Evolutionary conservation across 2,329 filamentous ascomycete species (phyloP).

Genomic region (Parastagonospora avenae): DNA sequence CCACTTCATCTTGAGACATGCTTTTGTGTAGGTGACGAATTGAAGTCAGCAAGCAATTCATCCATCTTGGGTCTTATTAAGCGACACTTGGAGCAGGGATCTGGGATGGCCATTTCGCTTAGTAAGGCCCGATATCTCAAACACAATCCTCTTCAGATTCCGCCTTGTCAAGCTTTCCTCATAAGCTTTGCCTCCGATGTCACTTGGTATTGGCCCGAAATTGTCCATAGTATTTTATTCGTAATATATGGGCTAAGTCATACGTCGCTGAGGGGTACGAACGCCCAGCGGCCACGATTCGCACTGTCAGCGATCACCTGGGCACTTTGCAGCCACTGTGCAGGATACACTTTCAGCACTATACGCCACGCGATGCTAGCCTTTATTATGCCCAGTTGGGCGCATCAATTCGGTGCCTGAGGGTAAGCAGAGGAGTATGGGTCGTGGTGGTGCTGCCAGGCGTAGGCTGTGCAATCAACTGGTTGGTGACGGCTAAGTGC

Average conservation of each 20-base stretch:
- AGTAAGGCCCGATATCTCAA: neutral
- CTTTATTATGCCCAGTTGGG: too few species aligned
- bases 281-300: neutral
- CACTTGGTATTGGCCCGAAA: neutral
- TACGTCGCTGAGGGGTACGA: neutral
- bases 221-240: neutral
- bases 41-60: too few species aligned
- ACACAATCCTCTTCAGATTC: neutral
- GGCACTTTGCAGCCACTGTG: neutral
- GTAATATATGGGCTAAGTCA: neutral
- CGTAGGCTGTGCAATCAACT: constrained; percentile 4
- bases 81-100: neutral
- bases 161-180: neutral
- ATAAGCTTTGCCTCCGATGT: neutral
- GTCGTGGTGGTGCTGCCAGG: constrained; percentile 10
- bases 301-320: neutral
- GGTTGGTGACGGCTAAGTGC: constrained; percentile 6
- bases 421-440: neutral
- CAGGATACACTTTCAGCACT: too few species aligned
- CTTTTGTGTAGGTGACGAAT: too few species aligned
- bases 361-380: too few species aligned
- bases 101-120: neutral
- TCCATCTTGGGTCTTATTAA: too few species aligned
- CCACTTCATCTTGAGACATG: too few species aligned
- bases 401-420: neutral